Evolutionary conservation across 2,329 filamentous ascomycete genomes (phyloP).

Genomic region (Metarhizium humberi): DNA sequence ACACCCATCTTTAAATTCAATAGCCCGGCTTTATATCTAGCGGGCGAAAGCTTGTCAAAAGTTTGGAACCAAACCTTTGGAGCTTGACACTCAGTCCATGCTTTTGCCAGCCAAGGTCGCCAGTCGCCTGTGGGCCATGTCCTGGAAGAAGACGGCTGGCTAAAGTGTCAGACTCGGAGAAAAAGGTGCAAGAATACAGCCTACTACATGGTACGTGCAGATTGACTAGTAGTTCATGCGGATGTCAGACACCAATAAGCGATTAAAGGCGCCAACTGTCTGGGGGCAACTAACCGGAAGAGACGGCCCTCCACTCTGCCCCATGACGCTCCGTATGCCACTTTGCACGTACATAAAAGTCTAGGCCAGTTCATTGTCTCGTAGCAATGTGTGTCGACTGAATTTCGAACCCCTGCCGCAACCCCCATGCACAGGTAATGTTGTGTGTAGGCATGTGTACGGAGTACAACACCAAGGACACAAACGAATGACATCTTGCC

Average conservation of each 20-base stretch:
- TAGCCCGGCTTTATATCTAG: not conserved
- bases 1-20: not conserved
- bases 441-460: not conserved
- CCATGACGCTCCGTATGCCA: not conserved
- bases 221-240: not conserved
- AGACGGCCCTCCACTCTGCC: not conserved
- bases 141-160: not conserved
- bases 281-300: not conserved
- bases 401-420: not conserved
- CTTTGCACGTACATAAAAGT: not conserved
- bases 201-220: not conserved
- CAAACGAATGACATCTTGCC: not conserved
- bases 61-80: not conserved
- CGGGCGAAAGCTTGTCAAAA: not conserved
- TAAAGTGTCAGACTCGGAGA: not conserved
- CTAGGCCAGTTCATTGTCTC: not conserved
- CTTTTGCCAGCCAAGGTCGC: not conserved
- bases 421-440: not conserved
- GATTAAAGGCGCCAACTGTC: not conserved
- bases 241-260: not conserved
- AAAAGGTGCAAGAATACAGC: not conserved
- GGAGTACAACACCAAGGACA: not conserved
- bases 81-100: not conserved
- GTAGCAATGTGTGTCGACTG: not conserved
- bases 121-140: not conserved